Evolutionary conservation across 2,329 filamentous ascomycete species (phyloP).

Genomic region (Colletotrichum horii): DNA sequence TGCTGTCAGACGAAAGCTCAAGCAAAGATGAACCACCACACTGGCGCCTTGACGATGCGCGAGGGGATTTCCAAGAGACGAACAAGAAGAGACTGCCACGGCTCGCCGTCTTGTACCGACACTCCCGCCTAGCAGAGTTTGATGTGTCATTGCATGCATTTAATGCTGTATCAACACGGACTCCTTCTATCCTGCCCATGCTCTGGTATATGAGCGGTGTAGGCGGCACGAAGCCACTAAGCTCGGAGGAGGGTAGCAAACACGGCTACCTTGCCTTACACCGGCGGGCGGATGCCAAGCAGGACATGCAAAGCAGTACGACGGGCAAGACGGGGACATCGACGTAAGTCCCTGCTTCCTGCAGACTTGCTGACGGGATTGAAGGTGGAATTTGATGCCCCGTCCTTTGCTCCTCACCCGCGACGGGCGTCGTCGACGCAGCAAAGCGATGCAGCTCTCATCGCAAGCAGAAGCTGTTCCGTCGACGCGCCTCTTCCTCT

Average conservation of each 20-base stretch:
- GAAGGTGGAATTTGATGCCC: not conserved
- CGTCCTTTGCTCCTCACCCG: not conserved
- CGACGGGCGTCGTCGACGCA: not conserved
- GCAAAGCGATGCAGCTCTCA: not conserved
- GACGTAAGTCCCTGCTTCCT: not conserved
- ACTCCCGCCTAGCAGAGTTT: not conserved
- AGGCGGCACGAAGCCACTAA: conserved; percentile 14
- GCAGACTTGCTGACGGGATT: not conserved
- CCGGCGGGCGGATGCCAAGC: conserved; percentile 13
- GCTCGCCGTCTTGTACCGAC: not conserved
- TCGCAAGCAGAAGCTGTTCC: not conserved
- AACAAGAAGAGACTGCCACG: not conserved
- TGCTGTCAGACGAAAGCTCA: not conserved
- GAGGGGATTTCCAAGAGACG: not conserved
- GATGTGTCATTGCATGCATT: conserved; percentile 21
- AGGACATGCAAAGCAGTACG: not conserved
- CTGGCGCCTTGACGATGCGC: not conserved
- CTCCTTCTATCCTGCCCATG: not conserved
- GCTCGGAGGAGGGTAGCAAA: conserved; percentile 20
- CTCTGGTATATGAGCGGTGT: conserved; percentile 19
- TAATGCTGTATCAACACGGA: conserved; percentile 17
- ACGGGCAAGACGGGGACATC: not conserved
- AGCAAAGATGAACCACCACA: not conserved
- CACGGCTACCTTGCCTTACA: conserved; percentile 9
- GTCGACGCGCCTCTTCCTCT: not conserved